phyloP scores from a whole-genome alignment of 108 stramenopile species.

The Skeletonema tropicum region DNA sequence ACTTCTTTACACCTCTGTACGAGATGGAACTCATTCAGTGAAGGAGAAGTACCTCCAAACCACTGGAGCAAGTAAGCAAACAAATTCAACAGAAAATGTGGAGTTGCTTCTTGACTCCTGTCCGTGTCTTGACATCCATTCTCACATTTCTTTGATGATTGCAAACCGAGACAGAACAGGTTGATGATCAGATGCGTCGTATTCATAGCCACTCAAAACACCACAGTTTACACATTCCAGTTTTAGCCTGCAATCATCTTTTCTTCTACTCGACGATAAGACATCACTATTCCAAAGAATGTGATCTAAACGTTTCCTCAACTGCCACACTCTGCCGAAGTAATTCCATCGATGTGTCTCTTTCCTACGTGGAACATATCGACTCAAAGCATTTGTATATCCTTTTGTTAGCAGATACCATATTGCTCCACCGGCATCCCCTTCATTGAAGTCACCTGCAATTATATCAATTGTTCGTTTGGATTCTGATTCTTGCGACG shows the following conservation, averaged over 20 bases:
- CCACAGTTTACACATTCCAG: conserved; percentile 42
- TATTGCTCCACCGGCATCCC: conserved; percentile 25
- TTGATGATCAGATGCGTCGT: conserved; percentile 46
- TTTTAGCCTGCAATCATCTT: background rate
- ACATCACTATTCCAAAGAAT: conserved; percentile 33
- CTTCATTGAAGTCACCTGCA: conserved; percentile 51
- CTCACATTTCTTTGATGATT: conserved; percentile 13
- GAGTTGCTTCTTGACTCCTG: no score
- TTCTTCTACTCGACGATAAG: background rate
- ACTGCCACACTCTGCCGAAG: conserved; percentile 14
- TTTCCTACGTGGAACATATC: conserved; percentile 34
- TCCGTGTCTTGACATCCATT: no score
- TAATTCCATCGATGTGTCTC: conserved; percentile 51
- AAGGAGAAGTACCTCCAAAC: no score
- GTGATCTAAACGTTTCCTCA: conserved; percentile 52
- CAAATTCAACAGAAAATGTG: no score
- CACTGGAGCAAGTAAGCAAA: no score
- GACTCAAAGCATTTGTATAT: conserved; percentile 35
- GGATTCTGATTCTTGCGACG: background rate
- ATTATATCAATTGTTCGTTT: conserved; percentile 27
- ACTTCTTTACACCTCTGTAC: no score
- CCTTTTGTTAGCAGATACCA: conserved; percentile 23
- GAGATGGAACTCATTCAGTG: no score
- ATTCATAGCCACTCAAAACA: conserved; percentile 43
- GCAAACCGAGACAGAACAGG: conserved; percentile 43